Evolutionary conservation across 768 basidiomycete species (phyloP), one percentile per base, ranked within the genome.

Genomic region (Hortiboletus flavorubellus): DNA sequence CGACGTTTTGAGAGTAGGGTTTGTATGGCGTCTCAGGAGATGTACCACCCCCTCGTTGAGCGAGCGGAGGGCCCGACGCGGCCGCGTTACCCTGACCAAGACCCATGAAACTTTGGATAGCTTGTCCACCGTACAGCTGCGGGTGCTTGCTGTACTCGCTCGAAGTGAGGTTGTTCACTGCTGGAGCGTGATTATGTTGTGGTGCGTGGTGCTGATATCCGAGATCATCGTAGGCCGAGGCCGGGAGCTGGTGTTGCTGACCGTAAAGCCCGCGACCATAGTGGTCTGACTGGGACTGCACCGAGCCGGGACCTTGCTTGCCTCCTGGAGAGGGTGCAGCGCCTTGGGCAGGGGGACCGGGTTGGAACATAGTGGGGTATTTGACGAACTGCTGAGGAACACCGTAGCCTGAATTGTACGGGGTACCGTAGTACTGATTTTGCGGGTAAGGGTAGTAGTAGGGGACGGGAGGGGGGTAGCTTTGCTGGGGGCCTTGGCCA

Each of bases 21-120:
- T 91, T 91, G 73, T 89, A 91, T 15, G 86, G 73, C 8, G 82
- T 73, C 70, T 91, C 89, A 1, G 89, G 88, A 7, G 87, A 89
- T 14, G 77, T 75, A 34, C 78, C 81, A 18, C 77, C 75, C 34
- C 54, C 56, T 15, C 78, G 76, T 51, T 78, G 75, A 23, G 72
- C 72, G 34, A 77, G 68, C 29, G 74, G 74, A 11, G 80, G 80
- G 5, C 80, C 84, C 37, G 78, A 74, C 21, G 78, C 67, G 0
- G 78, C 63, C 7, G 69, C 59, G 6, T 68, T 68, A 21, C 70
- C 66, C 53, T 80, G 76, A 52, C 83, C 78, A 15, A 86, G 79
- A 18, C 84, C 83, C 79, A 87, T 85, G 65, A 88, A 87, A 44
- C 83, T 82, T 65, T 87, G 87, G 71, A 84, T 85, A 29, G 79